These are phyloP conservation scores for Teratosphaeria epicoccoides DNA, from an alignment of 2,329 filamentous ascomycete species.

Conservation along the genomic window DNA sequence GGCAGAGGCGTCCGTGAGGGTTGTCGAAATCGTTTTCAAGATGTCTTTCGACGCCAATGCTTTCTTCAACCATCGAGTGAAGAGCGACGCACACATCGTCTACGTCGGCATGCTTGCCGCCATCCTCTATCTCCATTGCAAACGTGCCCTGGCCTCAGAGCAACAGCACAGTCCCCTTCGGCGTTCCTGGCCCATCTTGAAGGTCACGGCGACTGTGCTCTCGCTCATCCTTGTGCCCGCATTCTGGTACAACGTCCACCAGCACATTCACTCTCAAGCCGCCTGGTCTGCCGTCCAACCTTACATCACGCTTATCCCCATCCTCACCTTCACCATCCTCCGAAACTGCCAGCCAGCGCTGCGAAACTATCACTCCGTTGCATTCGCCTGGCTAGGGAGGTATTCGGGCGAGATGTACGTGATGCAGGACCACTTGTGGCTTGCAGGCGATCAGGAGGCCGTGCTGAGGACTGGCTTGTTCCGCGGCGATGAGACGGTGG, in stretches of 20 bases:
- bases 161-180: conserved; percentile 4
- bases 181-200: conserved; percentile 12
- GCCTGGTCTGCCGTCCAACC: conserved; percentile 44
- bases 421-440: conserved; percentile 52
- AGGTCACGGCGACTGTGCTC: neutral
- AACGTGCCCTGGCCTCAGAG: conserved; percentile 8
- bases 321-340: conserved; percentile 43
- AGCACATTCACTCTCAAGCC: conserved; percentile 25
- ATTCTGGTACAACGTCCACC: conserved; percentile 12
- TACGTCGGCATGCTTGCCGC: conserved; percentile 47
- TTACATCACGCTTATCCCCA: conserved; percentile 43
- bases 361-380: conserved; percentile 34
- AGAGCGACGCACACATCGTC: conserved; percentile 45
- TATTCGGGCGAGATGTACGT: conserved; percentile 51
- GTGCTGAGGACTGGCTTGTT: conserved; percentile 33
- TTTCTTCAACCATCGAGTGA: conserved; percentile 40
- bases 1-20: conserved; percentile 32
- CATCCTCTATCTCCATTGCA: conserved; percentile 29
- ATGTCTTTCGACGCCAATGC: conserved; percentile 41
- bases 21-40: conserved; percentile 34
- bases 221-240: neutral
- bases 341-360: conserved; percentile 39
- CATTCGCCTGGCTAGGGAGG: conserved; percentile 46
- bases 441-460: conserved; percentile 48
- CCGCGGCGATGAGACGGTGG: conserved; percentile 16